These are phyloP conservation scores for Pseudonitzschia pungens DNA, from an alignment of 108 stramenopile genomes.

Conservation along the genomic window DNA sequence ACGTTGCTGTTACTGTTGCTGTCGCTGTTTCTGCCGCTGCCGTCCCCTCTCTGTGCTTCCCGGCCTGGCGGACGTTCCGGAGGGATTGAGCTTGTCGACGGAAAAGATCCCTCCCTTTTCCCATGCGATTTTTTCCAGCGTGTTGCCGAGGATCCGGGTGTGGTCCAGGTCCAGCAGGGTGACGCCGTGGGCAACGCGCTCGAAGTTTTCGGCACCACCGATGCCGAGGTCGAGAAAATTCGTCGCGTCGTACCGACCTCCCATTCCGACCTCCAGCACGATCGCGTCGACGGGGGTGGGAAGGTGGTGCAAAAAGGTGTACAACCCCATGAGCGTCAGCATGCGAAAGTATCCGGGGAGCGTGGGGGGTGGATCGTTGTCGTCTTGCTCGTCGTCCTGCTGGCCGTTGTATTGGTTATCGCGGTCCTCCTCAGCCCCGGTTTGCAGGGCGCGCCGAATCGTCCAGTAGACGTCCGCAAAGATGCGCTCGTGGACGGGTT, in stretches of 20 bases:
- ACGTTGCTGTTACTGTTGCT: too few species aligned
- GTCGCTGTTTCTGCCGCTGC: background rate
- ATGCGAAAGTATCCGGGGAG: conserved; percentile 91
- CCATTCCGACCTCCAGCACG: conserved; percentile 93
- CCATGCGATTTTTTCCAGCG: conserved; percentile 89
- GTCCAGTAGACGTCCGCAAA: conserved; percentile 77
- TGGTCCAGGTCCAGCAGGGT: conserved; percentile 87
- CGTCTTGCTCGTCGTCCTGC: background rate
- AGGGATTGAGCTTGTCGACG: conserved; percentile 37
- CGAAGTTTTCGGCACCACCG: conserved; percentile 1
- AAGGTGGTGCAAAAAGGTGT: conserved; percentile 51
- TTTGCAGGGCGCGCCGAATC: conserved; percentile 50
- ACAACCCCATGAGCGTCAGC: conserved; percentile 81
- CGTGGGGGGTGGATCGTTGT: conserved; percentile 39
- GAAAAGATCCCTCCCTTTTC: conserved; percentile 93
- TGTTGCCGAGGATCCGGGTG: conserved; percentile 82
- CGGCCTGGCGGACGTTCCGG: conserved; percentile 14
- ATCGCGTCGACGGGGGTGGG: conserved; percentile 60
- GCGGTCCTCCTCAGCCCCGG: background rate
- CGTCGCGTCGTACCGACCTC: conserved; percentile 94
- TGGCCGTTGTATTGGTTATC: background rate
- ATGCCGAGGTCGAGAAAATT: conserved; percentile 68
- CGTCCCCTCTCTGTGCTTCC: background rate
- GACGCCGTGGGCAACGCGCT: conserved; percentile 39
- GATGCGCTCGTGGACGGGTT: conserved; percentile 58